Conservation (phyloP, 2,329 filamentous ascomycete species). For the Colletotrichum sp. region DNA sequence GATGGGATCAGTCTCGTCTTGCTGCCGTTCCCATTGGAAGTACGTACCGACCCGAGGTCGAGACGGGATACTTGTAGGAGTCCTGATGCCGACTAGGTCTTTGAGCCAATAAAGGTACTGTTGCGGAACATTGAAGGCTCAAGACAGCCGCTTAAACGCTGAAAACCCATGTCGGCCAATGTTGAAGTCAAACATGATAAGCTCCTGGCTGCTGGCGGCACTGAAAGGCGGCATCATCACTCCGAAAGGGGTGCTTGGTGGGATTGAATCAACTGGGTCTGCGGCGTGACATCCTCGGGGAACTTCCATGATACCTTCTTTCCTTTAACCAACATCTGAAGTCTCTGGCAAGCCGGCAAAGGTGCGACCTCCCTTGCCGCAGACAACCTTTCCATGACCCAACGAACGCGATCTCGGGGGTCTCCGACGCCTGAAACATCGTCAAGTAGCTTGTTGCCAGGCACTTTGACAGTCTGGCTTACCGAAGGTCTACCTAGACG, state of each 20-base stretch:
- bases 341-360: background rate
- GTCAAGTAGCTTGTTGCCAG: accelerated
- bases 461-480: accelerated
- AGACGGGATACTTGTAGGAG: background rate
- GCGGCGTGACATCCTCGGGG: too few species aligned
- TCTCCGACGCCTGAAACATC: background rate
- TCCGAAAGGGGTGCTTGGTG: background rate
- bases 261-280: background rate
- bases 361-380: background rate
- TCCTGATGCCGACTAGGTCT: background rate
- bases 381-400: background rate
- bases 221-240: accelerated
- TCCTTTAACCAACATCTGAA: background rate
- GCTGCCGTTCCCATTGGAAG: background rate
- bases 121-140: background rate
- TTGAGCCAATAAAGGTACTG: background rate
- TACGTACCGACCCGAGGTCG: background rate
- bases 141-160: accelerated
- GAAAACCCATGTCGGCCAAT: background rate
- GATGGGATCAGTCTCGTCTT: background rate
- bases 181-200: background rate
- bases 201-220: background rate
- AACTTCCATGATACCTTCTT: too few species aligned
- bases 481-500: background rate
- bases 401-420: background rate